Base-by-base conservation (phyloP, 768 basidiomycete genomes). In the Glaciozyma martinii region DNA sequence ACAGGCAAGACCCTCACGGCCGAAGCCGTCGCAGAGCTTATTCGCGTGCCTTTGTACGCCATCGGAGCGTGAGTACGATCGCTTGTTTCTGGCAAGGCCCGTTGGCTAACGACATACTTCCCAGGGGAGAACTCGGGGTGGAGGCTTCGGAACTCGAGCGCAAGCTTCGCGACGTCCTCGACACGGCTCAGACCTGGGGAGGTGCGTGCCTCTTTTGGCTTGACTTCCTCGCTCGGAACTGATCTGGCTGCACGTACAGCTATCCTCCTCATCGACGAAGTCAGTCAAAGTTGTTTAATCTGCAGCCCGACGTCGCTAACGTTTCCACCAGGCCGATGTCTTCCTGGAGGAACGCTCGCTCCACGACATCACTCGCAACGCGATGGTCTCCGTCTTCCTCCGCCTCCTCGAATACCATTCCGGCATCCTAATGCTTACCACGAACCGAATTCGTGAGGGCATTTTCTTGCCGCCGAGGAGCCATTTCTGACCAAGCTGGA, bases 1-100 rank as follows among this genome's bases (percentile, higher is more conserved):
- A 94, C 91, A 10, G 94, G 94, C 64, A 99, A 99, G 79, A 99
- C 94, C 0, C 81, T 99, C 13, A 90, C 98, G 78, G 94, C 94
- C 6, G 82, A 94, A 49, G 94, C 97, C 80, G 97, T 99, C 66
- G 94, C 94, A 13, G 97, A 95, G 77, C 94, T 97, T 88, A 80
- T 98, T 60, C 97, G 95, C 71, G 94, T 61, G 5, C 64, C 64
- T 19, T 55, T 60, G 16, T 65, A 61, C 54, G 57, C 56, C 8
- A 49, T 59, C 42, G 66, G 82, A 84, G 68, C 80, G 76, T 77
- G 61, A 46, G 75, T 73, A 16, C 15, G n/a, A n/a, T n/a, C n/a
- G n/a, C n/a, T n/a, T n/a, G n/a, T n/a, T n/a, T n/a, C n/a, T n/a
- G n/a, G n/a, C n/a, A n/a, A n/a, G n/a, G n/a, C n/a, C n/a, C n/a